A percentile compares a stretch with the other conserved stretches of the same genome.
Conservation (phyloP, 306 rosid species). For the Medicago arabica region DNA sequence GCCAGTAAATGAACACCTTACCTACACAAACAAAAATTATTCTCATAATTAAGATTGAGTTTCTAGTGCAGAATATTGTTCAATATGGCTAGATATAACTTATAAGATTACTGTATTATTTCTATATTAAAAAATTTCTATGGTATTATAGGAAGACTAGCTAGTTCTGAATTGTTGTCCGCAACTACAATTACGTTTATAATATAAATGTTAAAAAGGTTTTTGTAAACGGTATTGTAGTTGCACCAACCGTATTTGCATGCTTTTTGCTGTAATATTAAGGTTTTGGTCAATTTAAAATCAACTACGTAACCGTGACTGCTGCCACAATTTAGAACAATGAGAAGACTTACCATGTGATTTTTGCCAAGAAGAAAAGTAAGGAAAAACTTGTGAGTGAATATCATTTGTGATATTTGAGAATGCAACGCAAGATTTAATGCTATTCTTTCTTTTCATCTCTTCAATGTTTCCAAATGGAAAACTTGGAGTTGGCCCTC, state of each 20-base stretch:
- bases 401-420: conserved; percentile 61
- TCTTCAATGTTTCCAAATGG: conserved; percentile 77
- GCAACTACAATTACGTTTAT: no score
- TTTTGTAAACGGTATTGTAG: no score
- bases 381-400: conserved; percentile 72
- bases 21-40: conserved; percentile 47
- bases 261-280: background rate
- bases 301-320: background rate
- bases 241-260: no score
- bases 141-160: no score
- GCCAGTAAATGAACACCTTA: conserved; percentile 74
- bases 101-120: background rate
- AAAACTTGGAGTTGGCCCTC: conserved; percentile 76
- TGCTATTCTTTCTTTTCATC: conserved; percentile 57
- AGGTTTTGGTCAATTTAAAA: background rate
- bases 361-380: conserved; percentile 74
- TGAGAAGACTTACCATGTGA: conserved; percentile 57
- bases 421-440: conserved; percentile 17
- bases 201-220: no score
- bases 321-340: background rate
- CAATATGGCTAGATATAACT: background rate
- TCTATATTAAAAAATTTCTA: no score
- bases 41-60: background rate
- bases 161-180: no score
- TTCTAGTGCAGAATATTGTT: background rate